Conservation (phyloP, 306 rosid genomes). For the Quercus wislizeni region DNA sequence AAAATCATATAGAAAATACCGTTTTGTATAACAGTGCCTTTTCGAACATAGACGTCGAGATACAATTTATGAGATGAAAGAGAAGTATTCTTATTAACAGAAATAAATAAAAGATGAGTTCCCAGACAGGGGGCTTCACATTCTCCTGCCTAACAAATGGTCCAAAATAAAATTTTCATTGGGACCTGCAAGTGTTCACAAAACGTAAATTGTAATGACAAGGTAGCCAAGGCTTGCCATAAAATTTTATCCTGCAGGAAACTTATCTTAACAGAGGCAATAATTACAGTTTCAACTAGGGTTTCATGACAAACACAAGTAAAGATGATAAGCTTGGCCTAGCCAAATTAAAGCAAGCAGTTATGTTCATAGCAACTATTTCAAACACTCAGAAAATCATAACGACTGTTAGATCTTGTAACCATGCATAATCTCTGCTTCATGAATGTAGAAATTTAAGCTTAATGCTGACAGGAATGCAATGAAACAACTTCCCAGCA, state of each 20-base stretch:
- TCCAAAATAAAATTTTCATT: neutral
- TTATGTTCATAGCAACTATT: neutral
- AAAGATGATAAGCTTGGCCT: neutral
- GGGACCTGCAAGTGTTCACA: neutral
- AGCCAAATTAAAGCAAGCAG: neutral
- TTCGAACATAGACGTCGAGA: too few species aligned
- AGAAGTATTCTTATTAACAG: too few species aligned
- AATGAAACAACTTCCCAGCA: conserved; percentile 12
- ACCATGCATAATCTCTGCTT: conserved; percentile 3
- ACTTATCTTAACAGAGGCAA: neutral
- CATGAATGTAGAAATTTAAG: conserved; percentile 7
- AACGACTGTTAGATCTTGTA: neutral
- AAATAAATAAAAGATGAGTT: neutral
- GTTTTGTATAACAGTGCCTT: too few species aligned
- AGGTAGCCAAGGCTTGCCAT: neutral
- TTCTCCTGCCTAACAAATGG: neutral
- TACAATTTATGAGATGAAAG: too few species aligned
- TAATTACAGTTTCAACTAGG: neutral
- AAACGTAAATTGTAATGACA: neutral
- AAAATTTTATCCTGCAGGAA: neutral
- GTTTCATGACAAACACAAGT: neutral
- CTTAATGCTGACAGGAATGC: neutral
- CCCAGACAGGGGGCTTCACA: neutral
- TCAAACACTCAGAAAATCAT: neutral
- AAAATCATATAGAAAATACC: too few species aligned